Evolutionary conservation across 441 rosid genomes (phyloP).

Genomic region (Erysimum pusillum): DNA sequence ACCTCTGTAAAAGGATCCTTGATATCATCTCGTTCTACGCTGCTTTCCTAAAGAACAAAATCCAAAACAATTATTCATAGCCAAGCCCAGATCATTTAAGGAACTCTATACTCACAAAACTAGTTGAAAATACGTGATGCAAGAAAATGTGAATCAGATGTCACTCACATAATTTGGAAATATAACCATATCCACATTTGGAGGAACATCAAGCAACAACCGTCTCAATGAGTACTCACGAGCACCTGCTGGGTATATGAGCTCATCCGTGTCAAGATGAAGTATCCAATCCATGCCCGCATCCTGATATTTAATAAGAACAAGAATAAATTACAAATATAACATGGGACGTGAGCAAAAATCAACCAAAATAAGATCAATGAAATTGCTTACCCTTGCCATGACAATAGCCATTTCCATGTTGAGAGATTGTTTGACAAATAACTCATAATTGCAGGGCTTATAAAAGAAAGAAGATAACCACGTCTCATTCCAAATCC

Average conservation of each 20-base stretch:
- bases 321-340: constrained; percentile 19
- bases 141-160: constrained; percentile 18
- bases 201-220: constrained; percentile 76
- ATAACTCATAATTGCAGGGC: constrained; percentile 82
- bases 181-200: constrained; percentile 78
- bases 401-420: constrained; percentile 91
- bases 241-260: constrained; percentile 80
- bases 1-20: constrained; percentile 83
- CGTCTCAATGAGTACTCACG: constrained; percentile 78
- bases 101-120: constrained; percentile 18
- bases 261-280: constrained; percentile 79
- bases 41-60: constrained; percentile 64
- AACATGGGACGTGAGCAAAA: constrained; percentile 32
- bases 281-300: constrained; percentile 80
- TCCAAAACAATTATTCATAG: constrained; percentile 26
- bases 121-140: not conserved
- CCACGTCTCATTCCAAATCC: constrained; percentile 91
- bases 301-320: constrained; percentile 55
- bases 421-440: constrained; percentile 86
- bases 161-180: constrained; percentile 83
- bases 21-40: constrained; percentile 74
- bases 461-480: constrained; percentile 78
- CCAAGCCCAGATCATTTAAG: constrained; percentile 19
- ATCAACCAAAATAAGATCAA: constrained; percentile 13
- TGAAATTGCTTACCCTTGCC: constrained; percentile 71